Percentiles rank a stretch among this genome's conserved stretches.
These are phyloP conservation scores for Lepiota venenata DNA, from an alignment of 768 basidiomycete species.

Conservation along the genomic window DNA sequence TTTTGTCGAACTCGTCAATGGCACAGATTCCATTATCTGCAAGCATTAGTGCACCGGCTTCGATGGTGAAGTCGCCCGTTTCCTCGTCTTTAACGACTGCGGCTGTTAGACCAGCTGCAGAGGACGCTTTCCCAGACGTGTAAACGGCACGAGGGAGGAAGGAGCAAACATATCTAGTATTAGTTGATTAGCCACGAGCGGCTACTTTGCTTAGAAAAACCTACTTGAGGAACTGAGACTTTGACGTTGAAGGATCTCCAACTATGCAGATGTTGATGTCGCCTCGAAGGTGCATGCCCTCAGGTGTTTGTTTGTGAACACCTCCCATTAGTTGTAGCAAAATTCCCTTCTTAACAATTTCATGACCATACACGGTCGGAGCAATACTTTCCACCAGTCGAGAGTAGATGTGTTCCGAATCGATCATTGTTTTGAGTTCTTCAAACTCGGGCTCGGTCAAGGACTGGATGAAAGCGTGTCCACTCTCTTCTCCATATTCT, in stretches of 20 bases:
- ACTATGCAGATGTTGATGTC: conserved; percentile 99
- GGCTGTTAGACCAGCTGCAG: conserved; percentile 97
- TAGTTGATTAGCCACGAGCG: conserved; percentile 2
- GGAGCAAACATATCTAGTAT: conserved; percentile 86
- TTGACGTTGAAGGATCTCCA: conserved; percentile 96
- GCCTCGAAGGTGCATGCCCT: conserved; percentile 97
- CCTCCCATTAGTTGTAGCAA: conserved; percentile 97
- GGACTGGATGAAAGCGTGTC: conserved; percentile 82
- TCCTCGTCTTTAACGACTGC: conserved; percentile 99
- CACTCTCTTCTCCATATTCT: conserved; percentile 72
- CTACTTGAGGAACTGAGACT: conserved; percentile 97
- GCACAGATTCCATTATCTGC: conserved; percentile 99
- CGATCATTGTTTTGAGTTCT: conserved; percentile 91
- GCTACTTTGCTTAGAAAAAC: conserved; percentile 21
- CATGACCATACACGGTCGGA: conserved; percentile 97
- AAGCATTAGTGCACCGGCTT: conserved; percentile 98
- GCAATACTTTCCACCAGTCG: conserved; percentile 93
- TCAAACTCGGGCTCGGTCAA: conserved; percentile 94
- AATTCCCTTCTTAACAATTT: conserved; percentile 98
- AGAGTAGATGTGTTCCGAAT: conserved; percentile 92
- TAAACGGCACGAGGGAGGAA: conserved; percentile 98
- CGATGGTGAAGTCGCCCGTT: conserved; percentile 98
- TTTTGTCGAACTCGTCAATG: conserved; percentile 99
- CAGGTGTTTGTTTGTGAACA: conserved; percentile 93
- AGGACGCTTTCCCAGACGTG: conserved; percentile 99